phyloP scores from a whole-genome alignment of 1,284 basidiomycete genomes.

The Malassezia globosa region DNA sequence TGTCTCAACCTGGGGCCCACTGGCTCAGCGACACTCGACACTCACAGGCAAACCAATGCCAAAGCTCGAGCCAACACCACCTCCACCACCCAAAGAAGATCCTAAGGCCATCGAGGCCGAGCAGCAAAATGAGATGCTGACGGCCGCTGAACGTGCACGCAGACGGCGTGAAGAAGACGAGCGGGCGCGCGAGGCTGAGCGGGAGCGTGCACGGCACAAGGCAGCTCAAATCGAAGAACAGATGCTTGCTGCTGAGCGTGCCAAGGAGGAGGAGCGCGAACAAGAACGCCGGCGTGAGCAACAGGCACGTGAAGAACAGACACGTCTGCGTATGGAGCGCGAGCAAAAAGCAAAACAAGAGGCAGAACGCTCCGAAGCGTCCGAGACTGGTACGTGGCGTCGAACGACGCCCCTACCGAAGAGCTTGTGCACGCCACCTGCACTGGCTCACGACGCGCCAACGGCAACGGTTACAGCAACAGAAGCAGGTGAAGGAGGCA shows the following conservation, averaged over 20 bases:
- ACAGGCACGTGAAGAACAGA: constrained; percentile 1
- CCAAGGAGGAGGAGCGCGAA: constrained; percentile 8
- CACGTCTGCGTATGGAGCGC: constrained; percentile 1
- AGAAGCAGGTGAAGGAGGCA: too few species aligned
- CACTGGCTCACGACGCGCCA: too few species aligned
- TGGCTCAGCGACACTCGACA: constrained; percentile 25
- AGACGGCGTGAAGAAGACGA: constrained; percentile 42
- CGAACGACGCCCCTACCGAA: constrained; percentile 4
- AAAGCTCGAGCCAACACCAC: constrained; percentile 3
- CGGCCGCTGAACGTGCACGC: constrained; percentile 40
- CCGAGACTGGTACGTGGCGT: constrained; percentile 8
- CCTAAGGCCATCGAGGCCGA: constrained; percentile 16
- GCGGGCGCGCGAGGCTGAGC: constrained; percentile 27
- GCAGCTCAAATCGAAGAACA: constrained; percentile 37
- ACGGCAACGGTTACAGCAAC: too few species aligned
- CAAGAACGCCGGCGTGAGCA: neutral
- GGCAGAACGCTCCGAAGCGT: neutral
- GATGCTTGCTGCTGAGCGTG: constrained; percentile 25
- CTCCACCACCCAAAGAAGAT: constrained; percentile 8
- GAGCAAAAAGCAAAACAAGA: neutral
- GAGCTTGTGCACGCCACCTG: neutral
- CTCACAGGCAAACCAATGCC: constrained; percentile 22
- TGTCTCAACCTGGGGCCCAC: constrained; percentile 30
- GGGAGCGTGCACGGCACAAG: constrained; percentile 36
- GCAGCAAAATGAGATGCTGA: constrained; percentile 30